phyloP scores from a whole-genome alignment of 2,329 filamentous ascomycete genomes.

The Hypomyces perniciosus region DNA sequence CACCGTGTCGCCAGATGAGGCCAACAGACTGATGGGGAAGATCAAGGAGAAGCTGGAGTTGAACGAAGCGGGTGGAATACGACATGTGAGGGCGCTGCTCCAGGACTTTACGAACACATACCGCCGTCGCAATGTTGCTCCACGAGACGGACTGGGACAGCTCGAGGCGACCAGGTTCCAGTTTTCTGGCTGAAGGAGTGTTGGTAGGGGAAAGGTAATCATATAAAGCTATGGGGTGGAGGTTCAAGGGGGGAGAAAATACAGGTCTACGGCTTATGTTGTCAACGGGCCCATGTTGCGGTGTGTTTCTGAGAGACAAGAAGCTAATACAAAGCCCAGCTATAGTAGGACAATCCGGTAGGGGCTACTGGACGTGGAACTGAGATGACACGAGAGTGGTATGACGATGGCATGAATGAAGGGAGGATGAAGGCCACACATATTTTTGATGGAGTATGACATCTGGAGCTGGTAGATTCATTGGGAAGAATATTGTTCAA shows the following conservation, averaged over 20 bases:
- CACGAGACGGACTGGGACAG: slow-evolving; percentile 80
- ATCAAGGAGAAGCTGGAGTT: slow-evolving; percentile 71
- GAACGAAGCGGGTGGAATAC: slow-evolving; percentile 53
- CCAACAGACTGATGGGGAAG: slow-evolving; percentile 70
- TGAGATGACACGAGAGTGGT: too few relatives aligned
- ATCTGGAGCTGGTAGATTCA: slow-evolving; percentile 6
- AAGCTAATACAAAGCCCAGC: too few relatives aligned
- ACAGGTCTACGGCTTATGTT: too few relatives aligned
- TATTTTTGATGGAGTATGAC: slow-evolving; percentile 18
- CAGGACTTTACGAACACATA: slow-evolving; percentile 98
- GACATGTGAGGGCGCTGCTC: slow-evolving; percentile 76
- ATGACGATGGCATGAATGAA: too few relatives aligned
- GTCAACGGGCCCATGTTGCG: too few relatives aligned
- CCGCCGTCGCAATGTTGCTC: slow-evolving; percentile 88
- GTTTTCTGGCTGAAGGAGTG: slow-evolving; percentile 46
- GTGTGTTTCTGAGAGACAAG: too few relatives aligned
- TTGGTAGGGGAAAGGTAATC: slow-evolving; percentile 4
- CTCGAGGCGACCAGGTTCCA: slow-evolving; percentile 84
- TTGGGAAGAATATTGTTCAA: not conserved
- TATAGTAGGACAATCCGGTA: too few relatives aligned
- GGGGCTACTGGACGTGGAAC: too few relatives aligned
- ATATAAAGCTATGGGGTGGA: not conserved
- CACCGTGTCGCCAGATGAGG: slow-evolving; percentile 73
- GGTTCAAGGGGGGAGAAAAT: too few relatives aligned
- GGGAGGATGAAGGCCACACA: too few relatives aligned